Evolutionary conservation across 495 filamentous ascomycete species (phyloP).

Genomic region (Neurospora sp.): DNA sequence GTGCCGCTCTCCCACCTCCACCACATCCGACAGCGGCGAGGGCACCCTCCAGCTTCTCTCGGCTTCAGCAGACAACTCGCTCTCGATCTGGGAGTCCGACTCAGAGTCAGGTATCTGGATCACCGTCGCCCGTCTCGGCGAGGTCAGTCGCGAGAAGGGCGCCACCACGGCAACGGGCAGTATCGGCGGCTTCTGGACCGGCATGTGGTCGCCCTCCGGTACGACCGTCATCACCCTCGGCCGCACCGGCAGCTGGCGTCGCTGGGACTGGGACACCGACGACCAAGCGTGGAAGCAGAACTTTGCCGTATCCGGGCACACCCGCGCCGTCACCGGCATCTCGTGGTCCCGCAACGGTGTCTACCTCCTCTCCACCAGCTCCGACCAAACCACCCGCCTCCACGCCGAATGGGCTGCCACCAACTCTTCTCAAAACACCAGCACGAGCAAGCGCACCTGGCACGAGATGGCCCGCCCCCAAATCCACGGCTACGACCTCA

Average conservation of each 20-base stretch:
- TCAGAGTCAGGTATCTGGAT: constrained; percentile 79
- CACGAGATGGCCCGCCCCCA: constrained; percentile 94
- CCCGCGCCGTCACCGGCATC: constrained; percentile 64
- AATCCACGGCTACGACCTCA: constrained; percentile 97
- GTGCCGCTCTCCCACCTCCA: constrained; percentile 38
- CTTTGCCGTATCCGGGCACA: constrained; percentile 76
- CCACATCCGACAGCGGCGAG: constrained; percentile 6
- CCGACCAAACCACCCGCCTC: constrained; percentile 91
- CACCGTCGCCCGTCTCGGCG: constrained; percentile 71
- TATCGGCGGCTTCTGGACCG: constrained; percentile 92
- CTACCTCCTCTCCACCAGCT: constrained; percentile 79
- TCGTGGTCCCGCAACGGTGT: constrained; percentile 75
- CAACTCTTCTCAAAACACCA: constrained; percentile 7
- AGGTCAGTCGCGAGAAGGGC: constrained; percentile 87
- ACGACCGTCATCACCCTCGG: constrained; percentile 67
- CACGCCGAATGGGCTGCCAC: constrained; percentile 65
- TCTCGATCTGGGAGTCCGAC: constrained; percentile 87
- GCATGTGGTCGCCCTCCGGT: constrained; percentile 80
- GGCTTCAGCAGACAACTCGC: constrained; percentile 88
- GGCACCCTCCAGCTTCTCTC: constrained; percentile 65
- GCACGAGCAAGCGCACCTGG: constrained; percentile 48
- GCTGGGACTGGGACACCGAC: constrained; percentile 48
- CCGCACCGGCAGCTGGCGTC: constrained; percentile 85
- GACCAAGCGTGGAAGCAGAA: constrained; percentile 63
- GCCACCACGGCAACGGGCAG: constrained; percentile 93